phyloP scores from a whole-genome alignment of 331 rosid species.

The Acacia concinna region DNA sequence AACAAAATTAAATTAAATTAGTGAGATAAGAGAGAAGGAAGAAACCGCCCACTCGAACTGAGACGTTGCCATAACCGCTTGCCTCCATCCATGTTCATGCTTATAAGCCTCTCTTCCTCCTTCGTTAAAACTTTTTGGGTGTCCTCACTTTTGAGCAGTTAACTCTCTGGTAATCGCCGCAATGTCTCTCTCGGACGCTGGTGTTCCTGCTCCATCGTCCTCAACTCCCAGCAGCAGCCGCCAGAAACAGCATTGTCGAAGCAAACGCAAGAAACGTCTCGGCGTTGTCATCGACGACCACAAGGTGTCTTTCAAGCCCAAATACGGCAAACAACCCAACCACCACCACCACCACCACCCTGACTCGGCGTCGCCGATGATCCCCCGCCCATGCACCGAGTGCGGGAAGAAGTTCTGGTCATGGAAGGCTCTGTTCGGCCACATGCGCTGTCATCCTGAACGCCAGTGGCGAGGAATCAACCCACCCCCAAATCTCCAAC shows the following conservation, averaged over 20 bases:
- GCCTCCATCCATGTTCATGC: not conserved
- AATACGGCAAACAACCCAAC: not conserved
- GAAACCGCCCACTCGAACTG: not conserved
- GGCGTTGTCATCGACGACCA: constrained; percentile 6
- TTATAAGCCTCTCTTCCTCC: not conserved
- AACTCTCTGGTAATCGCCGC: not conserved
- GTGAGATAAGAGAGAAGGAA: not conserved
- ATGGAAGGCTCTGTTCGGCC: constrained; percentile 83
- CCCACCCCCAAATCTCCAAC: constrained; percentile 53
- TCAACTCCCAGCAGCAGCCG: not conserved
- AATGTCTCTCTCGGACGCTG: constrained; percentile 12
- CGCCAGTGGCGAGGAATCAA: constrained; percentile 88
- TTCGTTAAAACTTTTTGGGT: not conserved
- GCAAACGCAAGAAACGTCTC: constrained; percentile 44
- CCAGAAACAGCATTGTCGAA: constrained; percentile 18
- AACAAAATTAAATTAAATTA: not conserved
- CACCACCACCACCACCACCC: not conserved
- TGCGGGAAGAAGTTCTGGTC: constrained; percentile 85
- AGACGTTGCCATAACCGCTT: constrained; percentile 1
- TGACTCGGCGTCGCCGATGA: not conserved
- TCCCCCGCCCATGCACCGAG: constrained; percentile 61
- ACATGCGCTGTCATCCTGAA: constrained; percentile 97
- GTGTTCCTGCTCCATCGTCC: not conserved
- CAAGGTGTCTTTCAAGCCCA: not conserved
- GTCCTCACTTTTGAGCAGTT: not conserved